Evolutionary conservation across 768 basidiomycete species (phyloP), one percentile per base, ranked within the genome.

Genomic region (Mrakia gelida): DNA sequence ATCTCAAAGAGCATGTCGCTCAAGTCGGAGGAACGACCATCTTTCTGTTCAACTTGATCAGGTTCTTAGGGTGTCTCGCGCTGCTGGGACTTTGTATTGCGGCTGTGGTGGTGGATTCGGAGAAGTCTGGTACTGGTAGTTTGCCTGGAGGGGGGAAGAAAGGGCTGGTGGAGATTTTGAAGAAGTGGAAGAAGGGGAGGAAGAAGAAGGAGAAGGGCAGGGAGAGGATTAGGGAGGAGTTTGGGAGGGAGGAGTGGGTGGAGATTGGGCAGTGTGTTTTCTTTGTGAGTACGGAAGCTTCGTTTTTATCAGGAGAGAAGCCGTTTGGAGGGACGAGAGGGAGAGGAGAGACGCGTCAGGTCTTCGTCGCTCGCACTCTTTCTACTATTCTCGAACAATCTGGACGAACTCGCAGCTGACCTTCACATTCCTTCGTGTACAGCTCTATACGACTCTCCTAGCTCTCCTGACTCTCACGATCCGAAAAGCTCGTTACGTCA

Each of bases 221-320:
- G 67, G 28, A 63, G 59, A 59, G 70, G 62, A 30, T 61, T 1
- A 43, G 72, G 5, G 72, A 78, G 72, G 77, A 43, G 15, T 78
- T 78, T 68, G 77, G 77, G 3, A 26, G 77, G 30, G 77, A 78
- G 41, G 77, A 78, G 23, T 73, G 71, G 72, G 72, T 78, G 13
- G 77, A 78, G 63, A 67, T 78, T 16, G 62, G 62, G 9, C 77
- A 78, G 72, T 71, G 68, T 59, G 34, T 49, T 45, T 72, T 78
- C 45, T 78, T 73, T 34, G 77, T 78, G 30, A 49, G 77, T 77
- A 34, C 5, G 45, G 15, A 10, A 13, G 45, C 45, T 2, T 45
- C n/a, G n/a, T 43, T 43, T 43, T 43, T 43, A 43, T 43, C 41
- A 6, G 61, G 61, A 32, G 61, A 32, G 61, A 23, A 32, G 16